A percentile compares a stretch with the other conserved stretches of the same genome.
These are phyloP conservation scores for Hypoxylon rubiginosum DNA, from an alignment of 2,329 filamentous ascomycete genomes.

Conservation along the genomic window DNA sequence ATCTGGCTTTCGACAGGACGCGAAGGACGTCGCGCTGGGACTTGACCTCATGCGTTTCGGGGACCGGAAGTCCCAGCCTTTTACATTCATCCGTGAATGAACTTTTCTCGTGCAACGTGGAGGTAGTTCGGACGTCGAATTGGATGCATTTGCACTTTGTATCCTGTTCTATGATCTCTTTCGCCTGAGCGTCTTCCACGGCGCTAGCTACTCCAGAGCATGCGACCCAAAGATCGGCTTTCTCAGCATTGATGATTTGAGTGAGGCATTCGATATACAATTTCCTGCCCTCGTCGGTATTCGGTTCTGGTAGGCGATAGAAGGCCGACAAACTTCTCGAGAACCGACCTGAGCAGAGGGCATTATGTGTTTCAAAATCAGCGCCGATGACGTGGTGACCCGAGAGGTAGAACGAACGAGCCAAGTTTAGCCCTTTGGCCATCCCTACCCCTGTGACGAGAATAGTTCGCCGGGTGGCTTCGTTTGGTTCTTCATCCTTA, in stretches of 20 bases:
- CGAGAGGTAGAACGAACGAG: slow-evolving; percentile 72
- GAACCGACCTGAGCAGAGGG: slow-evolving; percentile 67
- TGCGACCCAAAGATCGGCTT: slow-evolving; percentile 78
- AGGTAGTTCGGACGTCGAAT: slow-evolving; percentile 68
- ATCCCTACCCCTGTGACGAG: slow-evolving; percentile 81
- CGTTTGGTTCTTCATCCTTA: slow-evolving; percentile 10
- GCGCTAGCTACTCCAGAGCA: slow-evolving; percentile 78
- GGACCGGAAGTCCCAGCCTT: slow-evolving; percentile 66
- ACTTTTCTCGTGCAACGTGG: slow-evolving; percentile 73
- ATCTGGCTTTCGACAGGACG: slow-evolving; percentile 59
- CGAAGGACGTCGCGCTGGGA: slow-evolving; percentile 65
- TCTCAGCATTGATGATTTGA: slow-evolving; percentile 70
- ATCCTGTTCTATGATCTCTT: slow-evolving; percentile 69
- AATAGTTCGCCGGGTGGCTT: slow-evolving; percentile 59
- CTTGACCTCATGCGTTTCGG: slow-evolving; percentile 66
- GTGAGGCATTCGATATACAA: slow-evolving; percentile 70
- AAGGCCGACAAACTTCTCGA: slow-evolving; percentile 70
- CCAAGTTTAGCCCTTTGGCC: slow-evolving; percentile 76
- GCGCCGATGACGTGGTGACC: slow-evolving; percentile 81
- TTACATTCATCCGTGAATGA: slow-evolving; percentile 72
- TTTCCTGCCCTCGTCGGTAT: slow-evolving; percentile 48
- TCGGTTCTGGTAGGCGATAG: slow-evolving; percentile 59
- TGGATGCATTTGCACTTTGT: slow-evolving; percentile 74
- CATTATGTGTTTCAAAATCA: slow-evolving; percentile 67
- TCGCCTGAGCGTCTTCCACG: slow-evolving; percentile 75